phyloP scores from a whole-genome alignment of 257 asterid species.

The Ilex asprella region DNA sequence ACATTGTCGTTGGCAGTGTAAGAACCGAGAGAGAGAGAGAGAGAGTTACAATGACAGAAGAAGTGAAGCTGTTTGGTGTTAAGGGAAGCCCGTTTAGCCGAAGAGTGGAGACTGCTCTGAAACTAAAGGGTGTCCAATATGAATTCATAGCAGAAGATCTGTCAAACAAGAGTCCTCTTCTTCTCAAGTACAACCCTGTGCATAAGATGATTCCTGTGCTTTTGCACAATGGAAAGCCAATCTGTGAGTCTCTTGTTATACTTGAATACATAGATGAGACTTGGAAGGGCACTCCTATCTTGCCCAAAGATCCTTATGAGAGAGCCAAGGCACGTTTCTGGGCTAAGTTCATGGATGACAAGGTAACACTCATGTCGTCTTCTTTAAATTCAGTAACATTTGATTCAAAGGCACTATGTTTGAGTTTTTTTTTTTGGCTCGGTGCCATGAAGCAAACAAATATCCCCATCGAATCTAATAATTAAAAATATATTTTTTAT shows the following conservation, averaged over 20 bases:
- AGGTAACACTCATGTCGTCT: not conserved
- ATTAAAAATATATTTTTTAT: too few species aligned
- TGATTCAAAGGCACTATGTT: too few species aligned
- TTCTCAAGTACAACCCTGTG: slow-evolving; percentile 14
- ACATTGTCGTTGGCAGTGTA: too few species aligned
- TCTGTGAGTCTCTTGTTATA: slow-evolving; percentile 15
- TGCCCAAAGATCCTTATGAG: slow-evolving; percentile 4
- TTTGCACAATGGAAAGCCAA: slow-evolving; percentile 7
- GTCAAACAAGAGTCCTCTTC: slow-evolving; percentile 10
- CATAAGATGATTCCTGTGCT: slow-evolving; percentile 17
- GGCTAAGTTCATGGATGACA: slow-evolving; percentile 3
- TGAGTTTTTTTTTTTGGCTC: too few species aligned
- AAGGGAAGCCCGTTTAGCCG: too few species aligned
- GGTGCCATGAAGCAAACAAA: too few species aligned
- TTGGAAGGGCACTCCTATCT: not conserved
- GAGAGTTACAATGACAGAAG: too few species aligned
- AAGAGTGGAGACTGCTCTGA: slow-evolving; percentile 2
- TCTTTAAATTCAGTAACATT: too few species aligned
- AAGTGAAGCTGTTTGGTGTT: too few species aligned
- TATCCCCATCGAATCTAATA: too few species aligned
- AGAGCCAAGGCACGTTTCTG: slow-evolving; percentile 14
- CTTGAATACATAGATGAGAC: slow-evolving; percentile 18
- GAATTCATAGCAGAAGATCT: slow-evolving; percentile 13
- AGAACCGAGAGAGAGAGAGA: too few species aligned
- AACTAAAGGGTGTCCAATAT: slow-evolving; percentile 13